Evolutionary conservation across 768 basidiomycete species (phyloP).

Genomic region (Russula earlei): DNA sequence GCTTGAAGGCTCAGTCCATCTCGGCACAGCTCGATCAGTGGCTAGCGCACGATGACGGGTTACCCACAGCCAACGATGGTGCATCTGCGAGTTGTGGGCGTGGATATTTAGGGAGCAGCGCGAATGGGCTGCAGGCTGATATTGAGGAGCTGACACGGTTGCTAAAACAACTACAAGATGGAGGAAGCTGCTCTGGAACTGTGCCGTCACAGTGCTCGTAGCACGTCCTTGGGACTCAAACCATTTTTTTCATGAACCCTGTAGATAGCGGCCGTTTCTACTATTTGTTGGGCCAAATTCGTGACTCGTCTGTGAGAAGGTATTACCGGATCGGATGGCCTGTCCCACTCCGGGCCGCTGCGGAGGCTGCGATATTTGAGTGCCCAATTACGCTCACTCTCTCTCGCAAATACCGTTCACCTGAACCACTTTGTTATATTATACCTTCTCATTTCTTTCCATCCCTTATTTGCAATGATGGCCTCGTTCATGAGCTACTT

Average conservation of each 20-base stretch:
- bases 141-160: conserved; percentile 60
- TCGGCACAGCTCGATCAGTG: conserved; percentile 69
- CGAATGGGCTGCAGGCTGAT: conserved; percentile 58
- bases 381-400: background rate
- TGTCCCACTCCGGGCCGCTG: background rate
- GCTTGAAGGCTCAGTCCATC: conserved; percentile 69
- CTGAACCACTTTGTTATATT: background rate
- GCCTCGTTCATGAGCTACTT: conserved; percentile 73
- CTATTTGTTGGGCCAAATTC: no score
- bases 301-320: no score
- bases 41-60: conserved; percentile 69
- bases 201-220: background rate
- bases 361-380: background rate
- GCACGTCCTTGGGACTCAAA: background rate
- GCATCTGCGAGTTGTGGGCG: conserved; percentile 28
- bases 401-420: background rate
- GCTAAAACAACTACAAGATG: conserved; percentile 33
- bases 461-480: conserved; percentile 11
- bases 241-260: background rate
- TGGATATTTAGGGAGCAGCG: conserved; percentile 35
- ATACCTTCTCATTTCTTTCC: background rate
- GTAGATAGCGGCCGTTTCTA: background rate
- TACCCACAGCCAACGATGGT: conserved; percentile 45
- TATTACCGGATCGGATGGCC: background rate
- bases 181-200: background rate